These are phyloP conservation scores for Pseudozyma hubeiensis DNA, from an alignment of 1,284 basidiomycete genomes.

Conservation along the genomic window DNA sequence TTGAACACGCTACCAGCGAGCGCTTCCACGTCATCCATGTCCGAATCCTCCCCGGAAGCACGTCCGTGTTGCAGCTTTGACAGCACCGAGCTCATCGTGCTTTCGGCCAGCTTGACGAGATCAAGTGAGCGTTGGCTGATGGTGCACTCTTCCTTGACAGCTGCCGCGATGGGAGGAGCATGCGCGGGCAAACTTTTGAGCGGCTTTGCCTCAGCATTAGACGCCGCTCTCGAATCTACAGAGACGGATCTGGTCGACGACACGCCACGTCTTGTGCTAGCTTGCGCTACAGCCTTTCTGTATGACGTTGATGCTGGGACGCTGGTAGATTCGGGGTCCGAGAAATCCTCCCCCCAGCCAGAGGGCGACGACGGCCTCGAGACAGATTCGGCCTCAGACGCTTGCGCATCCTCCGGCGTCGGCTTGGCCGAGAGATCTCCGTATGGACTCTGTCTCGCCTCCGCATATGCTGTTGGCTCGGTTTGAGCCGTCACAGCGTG, in stretches of 20 bases:
- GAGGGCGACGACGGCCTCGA: conserved; percentile 18
- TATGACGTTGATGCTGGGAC: conserved; percentile 5
- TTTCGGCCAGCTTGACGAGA: conserved; percentile 36
- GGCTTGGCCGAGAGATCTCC: neutral
- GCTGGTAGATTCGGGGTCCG: conserved; percentile 14
- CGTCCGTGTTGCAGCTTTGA: conserved; percentile 7
- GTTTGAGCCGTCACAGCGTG: neutral
- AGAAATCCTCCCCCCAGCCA: conserved; percentile 30
- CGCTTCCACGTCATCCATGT: conserved; percentile 21
- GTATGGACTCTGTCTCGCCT: neutral
- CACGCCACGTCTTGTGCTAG: neutral
- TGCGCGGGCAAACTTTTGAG: neutral
- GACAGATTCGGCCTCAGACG: neutral
- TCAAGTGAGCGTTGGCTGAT: conserved; percentile 50
- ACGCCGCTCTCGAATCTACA: neutral
- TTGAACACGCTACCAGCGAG: conserved; percentile 66
- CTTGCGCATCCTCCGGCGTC: neutral
- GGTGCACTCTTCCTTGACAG: conserved; percentile 36
- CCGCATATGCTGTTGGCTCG: neutral
- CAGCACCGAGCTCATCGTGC: conserved; percentile 26
- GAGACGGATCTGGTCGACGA: conserved; percentile 10
- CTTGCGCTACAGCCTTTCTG: neutral
- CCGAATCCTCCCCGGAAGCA: neutral
- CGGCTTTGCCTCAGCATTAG: neutral
- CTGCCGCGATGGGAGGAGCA: neutral